Evolutionary conservation across 192 early-diverging fungal species (phyloP).

Genomic region (Coemansia sp.): DNA sequence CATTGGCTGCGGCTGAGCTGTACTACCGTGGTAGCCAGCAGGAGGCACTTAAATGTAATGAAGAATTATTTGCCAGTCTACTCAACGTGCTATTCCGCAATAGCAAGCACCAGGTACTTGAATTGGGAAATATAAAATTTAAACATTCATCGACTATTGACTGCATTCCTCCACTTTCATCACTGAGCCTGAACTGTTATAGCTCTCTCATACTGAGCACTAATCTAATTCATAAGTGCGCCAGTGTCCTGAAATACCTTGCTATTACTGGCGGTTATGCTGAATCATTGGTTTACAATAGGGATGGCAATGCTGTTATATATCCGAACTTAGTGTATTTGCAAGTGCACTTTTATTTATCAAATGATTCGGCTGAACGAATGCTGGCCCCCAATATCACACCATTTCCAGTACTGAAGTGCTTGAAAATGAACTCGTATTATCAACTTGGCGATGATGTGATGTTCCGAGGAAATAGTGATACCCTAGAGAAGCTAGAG

Average conservation of each 20-base stretch:
- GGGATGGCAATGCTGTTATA: background rate
- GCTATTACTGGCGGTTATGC: too few species aligned
- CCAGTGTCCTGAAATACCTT: too few species aligned
- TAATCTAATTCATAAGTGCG: background rate
- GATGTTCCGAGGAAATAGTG: constrained; percentile 13
- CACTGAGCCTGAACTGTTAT: background rate
- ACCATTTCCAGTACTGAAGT: background rate
- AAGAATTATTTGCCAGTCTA: background rate
- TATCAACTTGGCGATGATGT: constrained; percentile 1
- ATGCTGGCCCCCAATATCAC: background rate
- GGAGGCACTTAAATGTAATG: background rate
- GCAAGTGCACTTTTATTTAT: too few species aligned
- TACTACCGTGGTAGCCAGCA: background rate
- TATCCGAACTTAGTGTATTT: too few species aligned
- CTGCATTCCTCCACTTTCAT: background rate
- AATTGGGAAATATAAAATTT: background rate
- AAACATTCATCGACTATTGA: background rate
- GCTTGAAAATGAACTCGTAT: background rate
- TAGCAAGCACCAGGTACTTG: background rate
- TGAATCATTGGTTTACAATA: background rate
- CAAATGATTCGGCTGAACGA: too few species aligned
- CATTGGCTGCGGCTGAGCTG: background rate
- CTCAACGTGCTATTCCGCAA: background rate
- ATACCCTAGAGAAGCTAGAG: background rate
- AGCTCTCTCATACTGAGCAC: too few species aligned